Conservation (phyloP, 2,329 filamentous ascomycete genomes). For the Epicoccum nigrum region DNA sequence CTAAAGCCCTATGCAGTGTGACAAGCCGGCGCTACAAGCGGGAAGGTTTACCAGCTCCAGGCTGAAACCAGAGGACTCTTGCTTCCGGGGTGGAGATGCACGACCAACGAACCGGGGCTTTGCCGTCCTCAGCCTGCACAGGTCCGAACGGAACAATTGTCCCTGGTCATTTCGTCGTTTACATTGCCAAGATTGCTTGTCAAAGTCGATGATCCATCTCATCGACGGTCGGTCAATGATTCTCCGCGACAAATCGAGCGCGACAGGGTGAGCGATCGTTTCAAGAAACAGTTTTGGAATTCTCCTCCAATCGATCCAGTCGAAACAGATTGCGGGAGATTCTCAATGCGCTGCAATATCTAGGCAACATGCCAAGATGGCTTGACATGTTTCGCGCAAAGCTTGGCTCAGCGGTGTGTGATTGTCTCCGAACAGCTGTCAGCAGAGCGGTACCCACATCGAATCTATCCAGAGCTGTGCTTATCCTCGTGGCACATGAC, state of each 20-base stretch:
- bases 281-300: conserved; percentile 5
- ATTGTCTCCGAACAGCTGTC: conserved; percentile 4
- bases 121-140: not conserved
- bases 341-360: conserved; percentile 1
- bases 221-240: not conserved
- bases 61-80: conserved; percentile 14
- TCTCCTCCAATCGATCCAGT: conserved; percentile 16
- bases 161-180: conserved; percentile 1
- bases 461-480: not conserved
- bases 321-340: conserved; percentile 1
- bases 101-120: conserved; percentile 1
- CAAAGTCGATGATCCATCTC: conserved; percentile 1
- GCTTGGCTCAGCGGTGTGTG: conserved; percentile 7
- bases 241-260: not conserved
- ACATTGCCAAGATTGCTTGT: conserved; percentile 1
- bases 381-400: conserved; percentile 17
- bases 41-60: conserved; percentile 4
- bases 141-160: not conserved
- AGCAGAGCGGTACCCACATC: not conserved
- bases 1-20: conserved; percentile 14
- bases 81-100: not conserved
- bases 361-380: conserved; percentile 5
- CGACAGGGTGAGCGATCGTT: not conserved
- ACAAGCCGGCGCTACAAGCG: conserved; percentile 14
- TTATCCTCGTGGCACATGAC: not conserved